Evolutionary conservation across 2,329 filamentous ascomycete species (phyloP), one percentile per base, ranked within the genome.

Genomic region (Fusarium sp.): DNA sequence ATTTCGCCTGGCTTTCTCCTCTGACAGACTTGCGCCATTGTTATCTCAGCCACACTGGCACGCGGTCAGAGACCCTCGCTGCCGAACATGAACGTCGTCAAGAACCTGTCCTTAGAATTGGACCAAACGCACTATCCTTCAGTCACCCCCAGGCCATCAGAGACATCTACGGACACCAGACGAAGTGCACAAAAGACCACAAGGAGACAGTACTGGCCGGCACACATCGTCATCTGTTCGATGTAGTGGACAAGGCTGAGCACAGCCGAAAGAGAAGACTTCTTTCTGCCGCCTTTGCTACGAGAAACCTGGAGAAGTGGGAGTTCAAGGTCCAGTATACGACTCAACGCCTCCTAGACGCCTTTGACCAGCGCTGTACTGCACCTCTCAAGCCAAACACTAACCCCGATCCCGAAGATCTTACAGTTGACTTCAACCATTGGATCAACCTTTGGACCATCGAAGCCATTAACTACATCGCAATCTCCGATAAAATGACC

Each of bases 271-370:
- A 87, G 73, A 80, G 85, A 33, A 83, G 84, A 59, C 78, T 85
- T 4, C 73, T 88, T 5, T 83, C 84, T 1, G 80, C 80, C 1
- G 85, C 85, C 1, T 87, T 86, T 63, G 84, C 85, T 0, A 72
- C 85, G 46, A 84, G 85, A 73, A 87, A 87, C 65, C 79, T 87
- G 2, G 84, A 86, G 67, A 79, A 77, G 5, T 87, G 85, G 85
- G 85, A 87, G 67, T 81, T 83, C 76, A 87, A 87, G 67, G 84
- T 87, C 7, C 82, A 83, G n/a, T 84, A 87, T 67, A 87, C 86
- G 72, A 79, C 81, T 0, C 75, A 80, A n/a, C 78, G 82, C 21
- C 73, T 86, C 42, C 77, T 86, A 45, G 75, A 73, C 22, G 79
- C 82, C 24, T 79, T 83, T 38, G 85, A 87, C 67, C 63, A 67